A percentile compares a stretch with the other conserved stretches of the same genome.
Evolutionary conservation across 2,329 filamentous ascomycete genomes (phyloP).

Genomic region (Fusarium clavum): DNA sequence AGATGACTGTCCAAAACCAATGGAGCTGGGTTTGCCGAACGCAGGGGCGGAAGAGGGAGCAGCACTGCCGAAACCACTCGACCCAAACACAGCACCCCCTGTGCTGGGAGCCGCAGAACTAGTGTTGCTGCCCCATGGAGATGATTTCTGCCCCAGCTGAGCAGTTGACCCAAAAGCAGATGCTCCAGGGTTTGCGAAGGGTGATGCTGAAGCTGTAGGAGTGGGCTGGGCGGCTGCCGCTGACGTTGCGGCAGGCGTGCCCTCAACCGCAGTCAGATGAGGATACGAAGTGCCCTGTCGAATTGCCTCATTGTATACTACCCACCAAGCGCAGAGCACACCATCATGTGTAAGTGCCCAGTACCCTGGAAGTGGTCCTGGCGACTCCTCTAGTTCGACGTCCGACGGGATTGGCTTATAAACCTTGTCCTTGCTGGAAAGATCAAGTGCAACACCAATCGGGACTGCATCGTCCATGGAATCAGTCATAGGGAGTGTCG

Average conservation of each 20-base stretch:
- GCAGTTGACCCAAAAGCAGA: slow-evolving; percentile 58
- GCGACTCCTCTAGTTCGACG: slow-evolving; percentile 81
- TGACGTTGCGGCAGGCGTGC: slow-evolving; percentile 48
- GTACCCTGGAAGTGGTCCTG: slow-evolving; percentile 83
- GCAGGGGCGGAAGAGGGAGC: slow-evolving; percentile 54
- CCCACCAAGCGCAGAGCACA: slow-evolving; percentile 86
- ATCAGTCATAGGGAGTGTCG: slow-evolving; percentile 77
- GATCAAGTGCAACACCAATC: slow-evolving; percentile 83
- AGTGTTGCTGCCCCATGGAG: slow-evolving; percentile 61
- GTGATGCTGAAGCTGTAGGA: slow-evolving; percentile 48
- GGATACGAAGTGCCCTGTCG: slow-evolving; percentile 78
- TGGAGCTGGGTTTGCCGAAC: slow-evolving; percentile 62
- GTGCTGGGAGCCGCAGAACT: slow-evolving; percentile 48
- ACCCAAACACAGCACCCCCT: slow-evolving; percentile 57
- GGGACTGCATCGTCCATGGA: slow-evolving; percentile 74
- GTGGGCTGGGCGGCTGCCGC: slow-evolving; percentile 47
- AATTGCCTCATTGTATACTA: slow-evolving; percentile 90
- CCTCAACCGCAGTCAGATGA: slow-evolving; percentile 68
- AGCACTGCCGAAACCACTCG: slow-evolving; percentile 57
- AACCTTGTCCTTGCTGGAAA: slow-evolving; percentile 85
- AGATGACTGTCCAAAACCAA: slow-evolving; percentile 66
- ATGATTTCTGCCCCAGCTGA: slow-evolving; percentile 62
- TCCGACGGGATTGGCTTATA: slow-evolving; percentile 80
- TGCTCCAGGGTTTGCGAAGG: slow-evolving; percentile 47
- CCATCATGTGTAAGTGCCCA: slow-evolving; percentile 92